Percentiles rank a stretch among this genome's conserved stretches.
Conservation (phyloP, 306 rosid species). For the Notholithocarpus densiflorus region DNA sequence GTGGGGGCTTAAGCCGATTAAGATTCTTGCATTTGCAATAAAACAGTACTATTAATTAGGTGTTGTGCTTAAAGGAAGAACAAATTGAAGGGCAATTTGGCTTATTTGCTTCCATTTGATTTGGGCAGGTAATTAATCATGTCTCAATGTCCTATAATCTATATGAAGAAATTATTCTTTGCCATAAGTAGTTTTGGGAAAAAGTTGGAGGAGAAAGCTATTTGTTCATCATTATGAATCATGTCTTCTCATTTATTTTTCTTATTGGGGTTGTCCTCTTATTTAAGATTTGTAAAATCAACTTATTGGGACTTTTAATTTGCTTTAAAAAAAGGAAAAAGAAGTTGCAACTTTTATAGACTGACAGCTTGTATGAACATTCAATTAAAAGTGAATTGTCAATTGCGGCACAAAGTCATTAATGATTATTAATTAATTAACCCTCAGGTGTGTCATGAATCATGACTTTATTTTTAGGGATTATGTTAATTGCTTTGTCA, state of each 20-base stretch:
- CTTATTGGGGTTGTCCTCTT: background rate
- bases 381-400: too few relatives aligned
- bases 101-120: background rate
- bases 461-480: too few relatives aligned
- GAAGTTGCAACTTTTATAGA: too few relatives aligned
- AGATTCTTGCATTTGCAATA: background rate
- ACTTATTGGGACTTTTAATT: background rate
- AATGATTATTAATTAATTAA: too few relatives aligned
- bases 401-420: too few relatives aligned
- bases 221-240: background rate
- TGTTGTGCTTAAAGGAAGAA: background rate
- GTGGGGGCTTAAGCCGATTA: background rate
- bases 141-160: background rate
- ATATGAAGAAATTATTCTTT: background rate
- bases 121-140: background rate
- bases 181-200: constrained; percentile 4
- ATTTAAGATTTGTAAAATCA: background rate
- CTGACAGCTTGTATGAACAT: too few relatives aligned
- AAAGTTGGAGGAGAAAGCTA: background rate
- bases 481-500: too few relatives aligned
- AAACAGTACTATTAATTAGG: background rate
- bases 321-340: too few relatives aligned
- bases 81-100: background rate
- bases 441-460: too few relatives aligned
- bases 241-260: background rate